Base-by-base conservation (phyloP, 129 eudicot genomes). In the Artemisia tridentata region DNA sequence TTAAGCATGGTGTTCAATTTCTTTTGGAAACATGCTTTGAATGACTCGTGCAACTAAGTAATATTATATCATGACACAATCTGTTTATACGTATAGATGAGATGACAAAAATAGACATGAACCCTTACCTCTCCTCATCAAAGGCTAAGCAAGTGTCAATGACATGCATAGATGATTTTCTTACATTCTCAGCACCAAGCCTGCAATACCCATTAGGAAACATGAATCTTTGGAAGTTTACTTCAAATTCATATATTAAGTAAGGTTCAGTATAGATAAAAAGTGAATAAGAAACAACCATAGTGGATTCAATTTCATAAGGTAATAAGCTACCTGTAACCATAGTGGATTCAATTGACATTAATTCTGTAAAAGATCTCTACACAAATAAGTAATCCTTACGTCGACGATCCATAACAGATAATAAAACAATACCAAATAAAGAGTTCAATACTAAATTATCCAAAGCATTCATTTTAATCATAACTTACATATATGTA, bases 1-100 rank as follows among this genome's bases (percentile, higher is more conserved):
- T 88, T 78, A 93, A 76, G 83, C 99, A 93, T 12, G 96, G 97
- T 31, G 57, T 43, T 75, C 84, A 83, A 13, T 84, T 76, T 80
- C 79, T 72, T 50, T 69, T n/a, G n/a, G n/a, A n/a, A n/a, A n/a
- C n/a, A n/a, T n/a, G n/a, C n/a, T n/a, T n/a, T n/a, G n/a, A n/a
- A n/a, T n/a, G n/a, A n/a, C n/a, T n/a, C n/a, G n/a, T n/a, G n/a
- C n/a, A n/a, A n/a, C n/a, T n/a, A n/a, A n/a, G n/a, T 48, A 27
- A 27, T 27, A 27, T 27, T 27, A 27, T 27, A 27, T 27, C 3
- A 27, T 27, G 3, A 27, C 29, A 27, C 29, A 27, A 27, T 27
- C 1, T 27, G 29, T 27, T 27, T 27, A 27, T 21, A 11, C 5
- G 21, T 31, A 31, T 63, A 6, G 11, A 7, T n/a, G 9, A 38